Evolutionary conservation across 371 early-diverging fungal genomes (phyloP).

Genomic region (Quaeritorhiza haematococci): DNA sequence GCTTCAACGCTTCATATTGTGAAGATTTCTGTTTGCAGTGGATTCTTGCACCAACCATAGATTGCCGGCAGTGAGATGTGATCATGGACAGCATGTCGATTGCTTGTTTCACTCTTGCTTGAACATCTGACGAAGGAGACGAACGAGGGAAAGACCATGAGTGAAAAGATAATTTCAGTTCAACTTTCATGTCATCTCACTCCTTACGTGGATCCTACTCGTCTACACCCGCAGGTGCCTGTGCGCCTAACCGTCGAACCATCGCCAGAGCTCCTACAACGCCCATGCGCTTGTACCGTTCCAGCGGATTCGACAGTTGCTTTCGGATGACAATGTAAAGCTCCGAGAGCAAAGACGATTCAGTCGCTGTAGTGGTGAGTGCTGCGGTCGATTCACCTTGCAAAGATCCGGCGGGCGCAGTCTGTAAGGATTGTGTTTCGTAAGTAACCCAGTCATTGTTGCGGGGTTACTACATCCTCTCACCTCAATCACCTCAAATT

Average conservation of each 20-base stretch:
- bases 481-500: too few species aligned
- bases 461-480: too few species aligned
- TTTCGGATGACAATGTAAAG: slow-evolving; percentile 73
- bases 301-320: slow-evolving; percentile 68
- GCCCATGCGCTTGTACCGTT: slow-evolving; percentile 69
- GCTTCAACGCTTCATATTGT: background rate
- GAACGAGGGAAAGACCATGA: background rate
- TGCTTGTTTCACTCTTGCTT: background rate
- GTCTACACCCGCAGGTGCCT: background rate
- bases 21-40: background rate
- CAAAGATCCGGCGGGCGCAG: too few species aligned
- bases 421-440: too few species aligned
- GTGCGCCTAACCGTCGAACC: slow-evolving; percentile 58
- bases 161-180: background rate
- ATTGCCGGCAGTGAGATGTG: background rate
- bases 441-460: too few species aligned
- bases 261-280: slow-evolving; percentile 70
- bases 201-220: background rate
- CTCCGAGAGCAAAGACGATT: slow-evolving; percentile 49
- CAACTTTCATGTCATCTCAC: background rate
- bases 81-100: background rate
- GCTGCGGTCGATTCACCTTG: too few species aligned
- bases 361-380: too few species aligned
- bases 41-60: background rate
- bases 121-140: background rate